Base-by-base conservation (phyloP, 441 rosid species). In the Populus hybrid region DNA sequence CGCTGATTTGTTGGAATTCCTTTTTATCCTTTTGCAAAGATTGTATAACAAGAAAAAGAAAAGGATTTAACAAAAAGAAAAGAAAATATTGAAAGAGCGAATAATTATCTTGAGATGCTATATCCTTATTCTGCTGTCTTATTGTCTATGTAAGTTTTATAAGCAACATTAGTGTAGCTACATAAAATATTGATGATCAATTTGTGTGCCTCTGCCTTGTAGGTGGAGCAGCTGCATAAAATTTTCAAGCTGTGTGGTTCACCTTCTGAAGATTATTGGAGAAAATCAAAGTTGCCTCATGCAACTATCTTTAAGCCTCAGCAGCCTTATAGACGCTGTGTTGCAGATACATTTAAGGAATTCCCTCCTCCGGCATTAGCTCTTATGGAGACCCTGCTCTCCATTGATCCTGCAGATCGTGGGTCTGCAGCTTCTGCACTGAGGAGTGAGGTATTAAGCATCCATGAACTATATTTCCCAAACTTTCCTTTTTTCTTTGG, bases 171-270 rank as follows among this genome's bases (percentile, higher is more conserved):
- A 32, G 1, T 70, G 8, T 70, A 42, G 36, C 50, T 36, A 23
- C 66, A 67, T 68, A 20, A 34, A 16, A 35, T 14, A 8, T 66
- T 72, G 73, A 28, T 34, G 16, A 42, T 40, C 36, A 70, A 57
- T 76, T 77, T 57, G 69, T 42, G 26, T 73, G 74, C 65, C 73
- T 79, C 80, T 77, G 76, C 68, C 77, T 84, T 80, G 78, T 79
- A 92, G 99, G 98, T 94, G 84, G 99, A 96, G 87, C 97, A 94
- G 86, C 76, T 95, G 81, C 99, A 93, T 90, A 96, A 96, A 83
- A 96, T 96, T 72, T 96, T 94, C 83, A 96, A 96, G 87, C 89
- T 92, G 30, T 94, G 97, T 83, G 99, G 99, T 70, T 96, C 99
- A 1, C 99, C 99, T 69, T 86, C 97, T 0, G 99, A 94, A 80